Base-by-base conservation (phyloP, 1,284 basidiomycete genomes). In the Microbotryum violaceum region DNA sequence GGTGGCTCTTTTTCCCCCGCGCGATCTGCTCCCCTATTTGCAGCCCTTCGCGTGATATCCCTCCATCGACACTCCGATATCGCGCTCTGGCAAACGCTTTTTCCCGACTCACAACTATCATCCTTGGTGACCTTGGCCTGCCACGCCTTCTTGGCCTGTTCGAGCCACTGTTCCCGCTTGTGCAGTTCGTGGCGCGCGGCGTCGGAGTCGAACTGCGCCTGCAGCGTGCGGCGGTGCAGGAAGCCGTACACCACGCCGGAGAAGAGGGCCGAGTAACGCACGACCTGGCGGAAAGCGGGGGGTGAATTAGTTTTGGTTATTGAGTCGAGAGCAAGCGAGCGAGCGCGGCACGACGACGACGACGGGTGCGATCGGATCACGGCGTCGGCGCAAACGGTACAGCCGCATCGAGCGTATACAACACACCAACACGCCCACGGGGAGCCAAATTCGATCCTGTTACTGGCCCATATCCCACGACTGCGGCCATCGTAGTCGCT, bases 221-320 rank as follows among this genome's bases (percentile, higher is more conserved):
- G 91, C 70, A 98, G 80, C 74, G 92, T 88, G 74, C 88, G 84
- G 75, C 87, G 86, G 81, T 97, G 94, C 71, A 85, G 82, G 76
- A 96, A 86, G 73, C 96, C 94, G 77, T 97, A 98, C 75, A 86
- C 79, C 72, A 97, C 83, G 75, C 94, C 94, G 60, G 83, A 82
- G 67, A 88, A 79, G 70, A 98, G 85, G 57, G 94, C 92, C 46
- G 91, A 87, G 79, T 97, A 98, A 73, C 94, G 90, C 73, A 89
- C 88, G 75, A 97, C 93, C 94, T 98, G 72, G n/a, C n/a, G n/a
- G n/a, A n/a, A n/a, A n/a, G n/a, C n/a, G n/a, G n/a, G n/a, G n/a
- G n/a, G n/a, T n/a, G n/a, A n/a, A n/a, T 21, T 21, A 48, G 47
- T n/a, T n/a, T n/a, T n/a, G 21, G 8, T 20, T 2, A 6, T 27